These are phyloP conservation scores for Malus hybrid DNA, from an alignment of 331 rosid genomes.

Conservation along the genomic window DNA sequence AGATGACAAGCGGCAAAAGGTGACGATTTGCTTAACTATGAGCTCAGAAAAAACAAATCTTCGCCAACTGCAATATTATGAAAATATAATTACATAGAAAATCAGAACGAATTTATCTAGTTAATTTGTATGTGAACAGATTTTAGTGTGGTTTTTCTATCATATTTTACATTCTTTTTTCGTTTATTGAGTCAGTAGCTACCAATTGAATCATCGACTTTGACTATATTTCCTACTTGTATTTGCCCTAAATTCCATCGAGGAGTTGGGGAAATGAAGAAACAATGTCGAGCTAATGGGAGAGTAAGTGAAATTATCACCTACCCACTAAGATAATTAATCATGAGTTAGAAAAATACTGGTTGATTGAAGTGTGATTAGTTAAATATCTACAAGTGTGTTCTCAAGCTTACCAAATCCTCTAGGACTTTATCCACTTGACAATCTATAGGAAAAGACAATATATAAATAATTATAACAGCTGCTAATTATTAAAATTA, in stretches of 20 bases:
- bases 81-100: no score
- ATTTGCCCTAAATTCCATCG: background rate
- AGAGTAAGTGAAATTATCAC: slow-evolving; percentile 28
- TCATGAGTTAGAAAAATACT: background rate
- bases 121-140: background rate
- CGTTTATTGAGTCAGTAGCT: background rate
- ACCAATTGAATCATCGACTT: background rate
- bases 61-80: no score
- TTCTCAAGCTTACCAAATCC: no score
- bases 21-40: background rate
- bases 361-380: background rate
- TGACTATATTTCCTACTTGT: background rate
- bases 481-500: no score
- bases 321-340: slow-evolving; percentile 17
- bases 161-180: background rate
- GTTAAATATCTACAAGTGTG: no score
- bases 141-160: background rate
- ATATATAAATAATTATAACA: no score
- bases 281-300: background rate
- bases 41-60: background rate
- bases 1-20: background rate
- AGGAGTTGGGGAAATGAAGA: background rate
- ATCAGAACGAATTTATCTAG: background rate
- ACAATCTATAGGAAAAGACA: no score
- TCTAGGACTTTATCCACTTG: no score